phyloP scores from a whole-genome alignment of 1,139 yeast genomes.

The Diutina scorzettiae region DNA sequence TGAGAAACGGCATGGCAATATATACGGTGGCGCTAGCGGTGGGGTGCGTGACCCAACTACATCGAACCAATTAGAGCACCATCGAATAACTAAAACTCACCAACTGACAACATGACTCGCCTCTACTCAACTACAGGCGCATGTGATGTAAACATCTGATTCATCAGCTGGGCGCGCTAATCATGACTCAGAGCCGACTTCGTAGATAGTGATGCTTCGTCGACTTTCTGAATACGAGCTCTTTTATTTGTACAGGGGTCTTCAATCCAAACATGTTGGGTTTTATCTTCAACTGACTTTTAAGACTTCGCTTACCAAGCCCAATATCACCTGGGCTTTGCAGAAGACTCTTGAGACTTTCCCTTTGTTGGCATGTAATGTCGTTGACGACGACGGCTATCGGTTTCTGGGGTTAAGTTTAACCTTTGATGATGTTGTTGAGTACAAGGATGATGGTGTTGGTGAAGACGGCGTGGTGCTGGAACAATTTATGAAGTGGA shows the following conservation, averaged over 20 bases:
- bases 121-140: no score
- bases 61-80: no score
- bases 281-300: slow-evolving; percentile 27
- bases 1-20: slow-evolving; percentile 10
- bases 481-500: slow-evolving; percentile 19
- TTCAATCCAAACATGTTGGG: slow-evolving; percentile 18
- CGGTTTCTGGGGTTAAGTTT: slow-evolving; percentile 17
- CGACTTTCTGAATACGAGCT: slow-evolving; percentile 25
- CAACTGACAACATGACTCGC: no score
- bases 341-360: slow-evolving; percentile 23
- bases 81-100: no score
- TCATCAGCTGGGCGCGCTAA: no score
- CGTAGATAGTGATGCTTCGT: no score
- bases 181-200: no score
- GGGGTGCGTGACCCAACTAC: no score
- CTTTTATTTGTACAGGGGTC: slow-evolving; percentile 24
- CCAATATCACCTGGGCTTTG: slow-evolving; percentile 18
- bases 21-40: no score
- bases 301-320: slow-evolving; percentile 13
- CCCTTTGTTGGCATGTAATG: slow-evolving; percentile 23
- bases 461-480: slow-evolving; percentile 13
- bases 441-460: slow-evolving; percentile 11
- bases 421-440: slow-evolving; percentile 17
- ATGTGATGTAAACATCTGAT: no score
- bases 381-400: slow-evolving; percentile 12